Percentiles rank a stretch among this genome's conserved stretches.
These are phyloP conservation scores for Geranium incanum DNA, from an alignment of 441 rosid species.

Conservation along the genomic window DNA sequence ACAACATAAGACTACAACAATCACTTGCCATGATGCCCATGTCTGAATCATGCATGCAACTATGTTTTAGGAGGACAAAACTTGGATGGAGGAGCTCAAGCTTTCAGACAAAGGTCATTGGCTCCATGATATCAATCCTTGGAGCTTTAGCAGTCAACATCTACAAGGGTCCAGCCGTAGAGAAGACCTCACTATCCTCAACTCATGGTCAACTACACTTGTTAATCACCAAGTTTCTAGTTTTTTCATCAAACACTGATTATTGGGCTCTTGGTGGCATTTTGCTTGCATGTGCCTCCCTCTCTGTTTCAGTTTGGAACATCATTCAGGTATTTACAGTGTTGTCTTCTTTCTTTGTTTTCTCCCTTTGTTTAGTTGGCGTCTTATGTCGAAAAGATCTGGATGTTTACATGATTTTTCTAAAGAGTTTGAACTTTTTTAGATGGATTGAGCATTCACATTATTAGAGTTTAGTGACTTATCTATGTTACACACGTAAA, in stretches of 20 bases:
- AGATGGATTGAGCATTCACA: too few species aligned
- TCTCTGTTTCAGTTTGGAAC: slow-evolving; percentile 53
- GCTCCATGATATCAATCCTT: slow-evolving; percentile 40
- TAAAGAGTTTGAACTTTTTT: too few species aligned
- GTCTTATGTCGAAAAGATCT: not conserved
- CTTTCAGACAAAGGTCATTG: slow-evolving; percentile 36
- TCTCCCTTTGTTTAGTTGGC: too few species aligned
- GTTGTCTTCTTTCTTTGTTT: too few species aligned
- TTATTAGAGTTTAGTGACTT: too few species aligned
- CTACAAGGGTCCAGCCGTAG: slow-evolving; percentile 52
- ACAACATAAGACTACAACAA: not conserved
- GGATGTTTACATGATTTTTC: too few species aligned
- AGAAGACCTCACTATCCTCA: slow-evolving; percentile 34
- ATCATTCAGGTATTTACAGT: slow-evolving; percentile 45
- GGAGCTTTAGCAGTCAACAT: slow-evolving; percentile 46
- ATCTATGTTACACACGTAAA: too few species aligned
- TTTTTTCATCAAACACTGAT: slow-evolving; percentile 48
- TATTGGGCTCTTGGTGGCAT: slow-evolving; percentile 61
- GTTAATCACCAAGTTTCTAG: slow-evolving; percentile 30
- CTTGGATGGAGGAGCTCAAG: slow-evolving; percentile 44
- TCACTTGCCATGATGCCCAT: not conserved
- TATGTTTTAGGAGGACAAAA: slow-evolving; percentile 34
- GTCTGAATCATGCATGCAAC: not conserved
- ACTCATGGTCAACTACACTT: slow-evolving; percentile 21
- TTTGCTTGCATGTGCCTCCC: slow-evolving; percentile 53